Conservation (phyloP, 2,329 filamentous ascomycete species). For the Venturia nashicola region DNA sequence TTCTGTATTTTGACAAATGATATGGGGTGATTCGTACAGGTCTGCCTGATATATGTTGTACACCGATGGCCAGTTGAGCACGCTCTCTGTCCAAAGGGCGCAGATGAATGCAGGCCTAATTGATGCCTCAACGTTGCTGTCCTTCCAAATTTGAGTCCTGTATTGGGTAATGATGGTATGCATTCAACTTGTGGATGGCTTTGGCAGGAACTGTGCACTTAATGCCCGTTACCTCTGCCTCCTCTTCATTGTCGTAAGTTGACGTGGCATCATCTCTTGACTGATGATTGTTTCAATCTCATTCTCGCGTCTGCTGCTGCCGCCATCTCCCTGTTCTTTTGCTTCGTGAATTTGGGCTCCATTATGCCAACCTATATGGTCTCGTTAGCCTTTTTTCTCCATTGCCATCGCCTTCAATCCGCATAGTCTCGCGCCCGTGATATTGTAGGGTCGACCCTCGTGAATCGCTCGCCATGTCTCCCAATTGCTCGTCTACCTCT, state of each 20-base stretch:
- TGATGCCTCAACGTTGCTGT: too few species aligned
- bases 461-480: neutral
- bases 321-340: conserved; percentile 4
- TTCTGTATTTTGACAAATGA: too few species aligned
- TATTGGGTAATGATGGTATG: too few species aligned
- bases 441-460: neutral
- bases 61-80: too few species aligned
- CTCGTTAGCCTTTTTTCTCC: neutral
- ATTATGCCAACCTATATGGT: conserved; percentile 8
- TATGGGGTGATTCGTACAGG: too few species aligned
- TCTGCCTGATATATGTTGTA: too few species aligned
- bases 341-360: conserved; percentile 6
- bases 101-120: too few species aligned
- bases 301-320: conserved; percentile 6
- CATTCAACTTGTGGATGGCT: neutral
- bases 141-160: too few species aligned
- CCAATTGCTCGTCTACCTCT: neutral
- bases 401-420: neutral
- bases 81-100: too few species aligned
- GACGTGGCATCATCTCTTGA: neutral
- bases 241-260: neutral
- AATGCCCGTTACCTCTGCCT: neutral
- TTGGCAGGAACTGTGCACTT: neutral
- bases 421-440: neutral
- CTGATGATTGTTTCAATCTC: neutral